Conservation (phyloP, 2,329 filamentous ascomycete genomes). For the Exophiala bonariae region DNA sequence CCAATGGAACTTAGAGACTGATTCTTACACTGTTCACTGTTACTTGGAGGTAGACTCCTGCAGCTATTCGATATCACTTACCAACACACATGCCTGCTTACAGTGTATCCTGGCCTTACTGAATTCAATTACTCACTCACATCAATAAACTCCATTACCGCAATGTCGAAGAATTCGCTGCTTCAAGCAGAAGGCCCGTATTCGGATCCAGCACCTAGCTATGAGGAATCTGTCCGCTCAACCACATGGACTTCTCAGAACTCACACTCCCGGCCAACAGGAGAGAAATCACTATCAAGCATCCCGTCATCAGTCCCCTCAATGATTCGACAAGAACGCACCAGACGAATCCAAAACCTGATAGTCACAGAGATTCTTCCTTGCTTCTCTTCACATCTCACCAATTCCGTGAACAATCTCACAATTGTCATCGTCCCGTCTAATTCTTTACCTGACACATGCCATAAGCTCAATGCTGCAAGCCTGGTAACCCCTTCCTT, state of each 20-base stretch:
- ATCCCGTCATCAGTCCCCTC: constrained; percentile 32
- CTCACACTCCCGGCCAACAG: neutral
- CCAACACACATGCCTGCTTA: too few relatives aligned
- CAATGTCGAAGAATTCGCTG: constrained; percentile 13
- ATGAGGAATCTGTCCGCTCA: constrained; percentile 33
- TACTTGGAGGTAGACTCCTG: too few relatives aligned
- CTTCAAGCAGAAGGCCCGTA: constrained; percentile 2
- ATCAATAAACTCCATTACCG: too few relatives aligned
- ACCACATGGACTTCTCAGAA: neutral
- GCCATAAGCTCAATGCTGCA: constrained; percentile 6
- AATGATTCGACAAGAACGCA: constrained; percentile 30
- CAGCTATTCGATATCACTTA: too few relatives aligned
- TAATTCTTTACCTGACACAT: constrained; percentile 30
- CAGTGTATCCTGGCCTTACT: neutral
- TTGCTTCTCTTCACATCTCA: constrained; percentile 39
- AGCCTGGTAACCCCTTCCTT: constrained; percentile 34
- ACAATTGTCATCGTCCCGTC: constrained; percentile 47
- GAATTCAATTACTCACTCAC: too few relatives aligned
- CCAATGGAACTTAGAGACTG: too few relatives aligned
- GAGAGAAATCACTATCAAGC: constrained; percentile 30
- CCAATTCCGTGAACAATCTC: constrained; percentile 43
- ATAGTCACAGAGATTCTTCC: constrained; percentile 43
- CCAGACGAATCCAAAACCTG: constrained; percentile 40
- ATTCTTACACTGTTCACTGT: neutral
- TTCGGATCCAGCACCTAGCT: constrained; percentile 36